Base-by-base conservation (phyloP, 140 eudicot species). In the Erigeron philadelphicus region DNA sequence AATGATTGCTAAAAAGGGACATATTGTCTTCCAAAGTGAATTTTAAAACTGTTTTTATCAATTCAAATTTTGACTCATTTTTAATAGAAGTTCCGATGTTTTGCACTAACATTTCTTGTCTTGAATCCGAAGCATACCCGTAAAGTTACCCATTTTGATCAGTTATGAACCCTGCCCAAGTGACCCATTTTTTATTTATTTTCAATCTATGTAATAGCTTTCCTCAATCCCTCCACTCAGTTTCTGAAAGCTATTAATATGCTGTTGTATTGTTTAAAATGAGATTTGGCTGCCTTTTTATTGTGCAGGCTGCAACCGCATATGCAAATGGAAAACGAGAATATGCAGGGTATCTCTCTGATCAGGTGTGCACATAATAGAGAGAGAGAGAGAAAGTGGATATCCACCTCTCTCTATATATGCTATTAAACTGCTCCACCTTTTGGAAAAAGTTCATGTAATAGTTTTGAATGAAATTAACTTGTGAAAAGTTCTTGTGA, bases 231-330 rank as follows among this genome's bases (percentile, higher is more conserved):
- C 25, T 21, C 59, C 15, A 53, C 11, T 6, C 10, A 68, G 19
- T 41, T 53, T 40, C n/a, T 0, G 44, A 7, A 31, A 47, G 53
- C 38, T 50, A 61, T 23, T 40, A 53, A 31, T 8, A 57, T 60
- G 9, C 23, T 3, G 23, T 46, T 52, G 13, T 42, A 64, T 45
- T n/a, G 59, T 50, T 5, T 74, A 10, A 8, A 23, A 4, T 74
- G 75, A 61, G 38, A 4, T 43, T 62, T 72, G 8, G 7, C 44
- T 31, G 54, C 31, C 23, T 7, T 52, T 59, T 11, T 23, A 45
- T 19, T 35, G 46, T 81, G 71, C 80, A 93, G 98, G 99, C 99
- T 73, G 86, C 96, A 31, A 76, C 84, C 21, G 99, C 99, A 62
- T 89, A 72, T 80, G 72, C 94, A 48, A 85, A 74, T 54, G 97